Conservation (phyloP, 306 rosid species). For the Crataegus laevigata region DNA sequence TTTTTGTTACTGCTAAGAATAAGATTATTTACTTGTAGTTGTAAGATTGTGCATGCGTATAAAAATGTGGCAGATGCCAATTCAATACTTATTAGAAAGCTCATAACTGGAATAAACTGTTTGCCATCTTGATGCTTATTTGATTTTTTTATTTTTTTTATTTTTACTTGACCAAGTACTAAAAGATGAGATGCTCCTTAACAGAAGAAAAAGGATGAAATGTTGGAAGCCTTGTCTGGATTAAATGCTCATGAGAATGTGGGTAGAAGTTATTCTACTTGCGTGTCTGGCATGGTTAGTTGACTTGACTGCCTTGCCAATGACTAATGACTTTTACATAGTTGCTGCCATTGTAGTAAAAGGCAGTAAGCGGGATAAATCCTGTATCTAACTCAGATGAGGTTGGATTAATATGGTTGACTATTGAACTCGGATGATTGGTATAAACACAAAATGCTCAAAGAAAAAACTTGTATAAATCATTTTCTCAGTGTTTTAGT, state of each 20-base stretch:
- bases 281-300: neutral
- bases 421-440: neutral
- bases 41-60: neutral
- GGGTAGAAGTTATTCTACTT: neutral
- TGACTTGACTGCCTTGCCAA: neutral
- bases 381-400: neutral
- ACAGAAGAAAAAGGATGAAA: neutral
- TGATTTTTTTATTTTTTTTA: neutral
- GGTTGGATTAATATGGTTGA: neutral
- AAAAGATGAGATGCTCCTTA: neutral
- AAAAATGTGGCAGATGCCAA: neutral
- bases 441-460: neutral
- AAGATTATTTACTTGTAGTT: neutral
- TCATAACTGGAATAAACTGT: neutral
- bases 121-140: neutral
- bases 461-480: neutral
- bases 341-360: neutral
- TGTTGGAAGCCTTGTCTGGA: too few relatives aligned
- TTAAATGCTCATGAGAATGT: neutral
- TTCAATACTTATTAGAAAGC: neutral
- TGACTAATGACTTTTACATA: neutral
- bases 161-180: neutral
- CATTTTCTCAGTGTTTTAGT: neutral
- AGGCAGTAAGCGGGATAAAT: neutral
- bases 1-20: neutral